These are phyloP conservation scores for Podospora appendiculata DNA, from an alignment of 495 filamentous ascomycete species.

Conservation along the genomic window DNA sequence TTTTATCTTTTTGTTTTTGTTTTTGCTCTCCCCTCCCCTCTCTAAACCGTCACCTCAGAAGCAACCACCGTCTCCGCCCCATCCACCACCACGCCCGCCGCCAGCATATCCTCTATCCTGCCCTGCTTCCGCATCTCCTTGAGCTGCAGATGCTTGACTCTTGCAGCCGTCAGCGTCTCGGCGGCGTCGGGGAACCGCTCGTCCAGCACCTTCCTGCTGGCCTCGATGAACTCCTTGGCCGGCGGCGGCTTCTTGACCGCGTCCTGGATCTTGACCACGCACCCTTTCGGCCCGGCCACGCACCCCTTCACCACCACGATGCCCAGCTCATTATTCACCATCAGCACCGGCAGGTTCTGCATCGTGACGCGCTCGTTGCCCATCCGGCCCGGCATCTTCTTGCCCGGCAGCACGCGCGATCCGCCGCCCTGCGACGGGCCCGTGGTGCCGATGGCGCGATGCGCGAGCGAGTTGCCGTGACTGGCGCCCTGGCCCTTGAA, in stretches of 20 bases:
- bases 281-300: constrained; percentile 79
- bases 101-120: constrained; percentile 21
- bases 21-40: not conserved
- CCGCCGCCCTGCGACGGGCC: constrained; percentile 87
- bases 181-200: constrained; percentile 33
- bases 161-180: constrained; percentile 27
- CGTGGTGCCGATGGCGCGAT: constrained; percentile 80
- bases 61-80: constrained; percentile 2
- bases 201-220: constrained; percentile 21
- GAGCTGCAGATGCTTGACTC: constrained; percentile 28
- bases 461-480: constrained; percentile 88
- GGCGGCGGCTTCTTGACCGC: constrained; percentile 88
- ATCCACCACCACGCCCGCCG: constrained; percentile 5
- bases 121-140: constrained; percentile 35
- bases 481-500: constrained; percentile 83
- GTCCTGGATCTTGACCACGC: constrained; percentile 77
- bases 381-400: constrained; percentile 97
- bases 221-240: constrained; percentile 36
- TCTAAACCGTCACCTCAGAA: constrained; percentile 5
- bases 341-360: constrained; percentile 82
- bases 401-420: constrained; percentile 85
- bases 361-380: constrained; percentile 77
- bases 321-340: constrained; percentile 76
- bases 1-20: not conserved
- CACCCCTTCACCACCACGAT: constrained; percentile 80